Conservation (phyloP, 257 asterid species). For the Echites panduratus region DNA sequence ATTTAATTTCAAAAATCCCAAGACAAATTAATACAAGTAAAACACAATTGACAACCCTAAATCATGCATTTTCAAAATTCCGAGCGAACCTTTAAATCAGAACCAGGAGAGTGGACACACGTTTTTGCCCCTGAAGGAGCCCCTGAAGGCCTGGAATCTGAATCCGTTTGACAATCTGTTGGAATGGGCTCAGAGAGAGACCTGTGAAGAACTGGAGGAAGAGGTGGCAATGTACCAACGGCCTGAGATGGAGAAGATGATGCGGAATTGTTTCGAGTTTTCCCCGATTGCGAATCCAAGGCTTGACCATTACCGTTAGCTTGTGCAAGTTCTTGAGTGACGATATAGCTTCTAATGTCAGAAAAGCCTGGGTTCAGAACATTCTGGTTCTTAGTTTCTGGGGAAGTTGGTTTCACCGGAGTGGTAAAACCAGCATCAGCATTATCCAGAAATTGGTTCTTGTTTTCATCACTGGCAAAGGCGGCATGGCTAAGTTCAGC, state of each 20-base stretch:
- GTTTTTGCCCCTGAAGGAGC: slow-evolving; percentile 20
- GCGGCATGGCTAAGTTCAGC: background rate
- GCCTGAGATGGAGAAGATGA: slow-evolving; percentile 1
- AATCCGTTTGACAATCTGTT: slow-evolving; percentile 4
- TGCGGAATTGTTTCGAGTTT: slow-evolving; percentile 2
- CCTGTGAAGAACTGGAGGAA: slow-evolving; percentile 17
- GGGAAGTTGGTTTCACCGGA: background rate
- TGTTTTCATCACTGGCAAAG: too few relatives aligned
- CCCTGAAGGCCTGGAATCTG: slow-evolving; percentile 27
- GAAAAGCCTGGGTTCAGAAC: slow-evolving; percentile 39
- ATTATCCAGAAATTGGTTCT: slow-evolving; percentile 1
- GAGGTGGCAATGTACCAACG: background rate
- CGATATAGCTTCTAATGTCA: slow-evolving; percentile 27
- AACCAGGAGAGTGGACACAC: slow-evolving; percentile 20
- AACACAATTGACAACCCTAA: background rate
- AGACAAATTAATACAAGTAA: too few relatives aligned
- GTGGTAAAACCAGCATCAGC: slow-evolving; percentile 11
- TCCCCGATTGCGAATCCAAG: slow-evolving; percentile 12
- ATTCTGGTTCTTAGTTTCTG: background rate
- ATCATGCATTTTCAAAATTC: background rate
- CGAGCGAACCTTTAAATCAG: slow-evolving; percentile 22
- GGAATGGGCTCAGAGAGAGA: slow-evolving; percentile 9
- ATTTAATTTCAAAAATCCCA: too few relatives aligned
- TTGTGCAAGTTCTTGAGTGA: background rate
- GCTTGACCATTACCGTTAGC: background rate